Evolutionary conservation across 2,329 filamentous ascomycete species (phyloP).

Genomic region (Waltergamsia citrina): DNA sequence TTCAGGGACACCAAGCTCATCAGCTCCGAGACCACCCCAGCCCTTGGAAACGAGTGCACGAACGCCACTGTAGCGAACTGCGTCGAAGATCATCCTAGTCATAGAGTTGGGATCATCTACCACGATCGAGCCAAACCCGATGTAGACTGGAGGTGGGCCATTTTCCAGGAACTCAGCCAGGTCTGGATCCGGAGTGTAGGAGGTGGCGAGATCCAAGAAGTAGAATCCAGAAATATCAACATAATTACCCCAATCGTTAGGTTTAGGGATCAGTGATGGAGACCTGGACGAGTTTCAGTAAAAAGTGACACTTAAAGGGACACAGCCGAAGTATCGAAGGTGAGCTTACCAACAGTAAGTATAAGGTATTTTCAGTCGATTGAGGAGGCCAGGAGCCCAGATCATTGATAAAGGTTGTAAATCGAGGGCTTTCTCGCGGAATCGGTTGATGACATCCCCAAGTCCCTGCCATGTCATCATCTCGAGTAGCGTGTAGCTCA

Average conservation of each 20-base stretch:
- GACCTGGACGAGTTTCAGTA: constrained; percentile 31
- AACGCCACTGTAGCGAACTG: constrained; percentile 56
- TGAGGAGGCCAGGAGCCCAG: constrained; percentile 73
- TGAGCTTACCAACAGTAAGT: constrained; percentile 72
- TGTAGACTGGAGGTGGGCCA: constrained; percentile 68
- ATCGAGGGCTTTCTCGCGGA: constrained; percentile 64
- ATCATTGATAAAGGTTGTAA: constrained; percentile 71
- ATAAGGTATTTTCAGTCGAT: constrained; percentile 67
- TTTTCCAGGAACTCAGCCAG: constrained; percentile 56
- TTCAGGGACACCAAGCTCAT: constrained; percentile 59
- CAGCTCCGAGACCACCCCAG: constrained; percentile 76
- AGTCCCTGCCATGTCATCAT: constrained; percentile 91
- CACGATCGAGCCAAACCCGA: constrained; percentile 77
- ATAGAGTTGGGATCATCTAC: constrained; percentile 66
- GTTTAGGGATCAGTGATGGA: constrained; percentile 68
- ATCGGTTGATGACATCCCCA: constrained; percentile 84
- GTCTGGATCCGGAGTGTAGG: constrained; percentile 56
- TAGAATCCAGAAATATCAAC: constrained; percentile 71
- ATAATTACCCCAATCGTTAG: constrained; percentile 63
- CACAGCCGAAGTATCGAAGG: not conserved
- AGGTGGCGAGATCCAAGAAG: constrained; percentile 59
- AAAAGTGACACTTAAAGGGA: constrained; percentile 12
- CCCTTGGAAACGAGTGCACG: constrained; percentile 78
- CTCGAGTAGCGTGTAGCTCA: constrained; percentile 77
- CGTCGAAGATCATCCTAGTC: constrained; percentile 64